Conservation (phyloP, 2,329 filamentous ascomycete species). For the Incumbomyces delicatus region DNA sequence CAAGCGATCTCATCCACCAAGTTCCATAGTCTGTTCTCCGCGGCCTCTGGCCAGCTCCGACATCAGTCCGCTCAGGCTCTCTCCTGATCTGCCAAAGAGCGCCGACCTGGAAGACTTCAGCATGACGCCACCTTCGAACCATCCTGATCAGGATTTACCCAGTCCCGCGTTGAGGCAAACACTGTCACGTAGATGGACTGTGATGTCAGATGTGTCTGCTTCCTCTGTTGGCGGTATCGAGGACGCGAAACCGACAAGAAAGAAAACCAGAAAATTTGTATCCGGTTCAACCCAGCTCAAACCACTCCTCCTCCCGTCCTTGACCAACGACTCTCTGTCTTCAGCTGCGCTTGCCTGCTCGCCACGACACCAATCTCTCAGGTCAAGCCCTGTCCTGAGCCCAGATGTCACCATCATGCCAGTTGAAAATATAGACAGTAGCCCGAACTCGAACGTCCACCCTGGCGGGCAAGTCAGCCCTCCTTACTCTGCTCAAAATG, state of each 20-base stretch:
- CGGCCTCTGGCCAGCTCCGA: background rate
- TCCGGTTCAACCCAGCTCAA: constrained; percentile 28
- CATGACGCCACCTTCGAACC: background rate
- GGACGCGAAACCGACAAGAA: constrained; percentile 12
- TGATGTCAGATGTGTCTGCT: constrained; percentile 5
- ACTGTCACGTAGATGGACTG: background rate
- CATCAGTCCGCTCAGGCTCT: constrained; percentile 3
- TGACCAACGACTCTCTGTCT: constrained; percentile 17
- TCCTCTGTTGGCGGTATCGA: constrained; percentile 5
- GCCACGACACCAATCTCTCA: constrained; percentile 5
- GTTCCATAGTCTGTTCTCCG: background rate
- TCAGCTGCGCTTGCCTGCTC: constrained; percentile 14
- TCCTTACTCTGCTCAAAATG: too few relatives aligned
- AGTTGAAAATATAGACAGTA: background rate
- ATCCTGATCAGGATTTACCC: background rate
- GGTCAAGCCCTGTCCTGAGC: background rate
- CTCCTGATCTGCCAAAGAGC: background rate
- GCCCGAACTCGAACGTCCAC: too few relatives aligned
- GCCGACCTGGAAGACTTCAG: background rate
- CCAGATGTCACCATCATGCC: background rate
- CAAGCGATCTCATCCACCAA: background rate
- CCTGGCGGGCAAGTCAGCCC: too few relatives aligned
- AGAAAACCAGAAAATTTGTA: constrained; percentile 27
- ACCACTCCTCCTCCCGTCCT: constrained; percentile 25
- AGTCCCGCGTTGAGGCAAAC: background rate